Percentiles rank a stretch among this genome's conserved stretches.
phyloP scores from a whole-genome alignment of 495 filamentous ascomycete species.

The Penicillium waksmanii region DNA sequence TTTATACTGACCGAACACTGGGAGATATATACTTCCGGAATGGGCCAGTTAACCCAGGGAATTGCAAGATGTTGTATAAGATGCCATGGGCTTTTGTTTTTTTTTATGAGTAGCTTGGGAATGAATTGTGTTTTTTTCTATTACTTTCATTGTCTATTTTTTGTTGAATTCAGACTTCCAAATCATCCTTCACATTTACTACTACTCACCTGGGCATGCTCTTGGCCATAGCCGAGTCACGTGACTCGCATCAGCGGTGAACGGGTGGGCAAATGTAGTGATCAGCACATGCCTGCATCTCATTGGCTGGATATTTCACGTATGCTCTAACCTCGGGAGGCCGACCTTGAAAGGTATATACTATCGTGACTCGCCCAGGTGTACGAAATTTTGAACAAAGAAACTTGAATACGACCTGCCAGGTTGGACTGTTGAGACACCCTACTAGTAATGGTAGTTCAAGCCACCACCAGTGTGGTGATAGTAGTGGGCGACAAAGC shows the following conservation, averaged over 20 bases:
- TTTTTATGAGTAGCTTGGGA: constrained; percentile 24
- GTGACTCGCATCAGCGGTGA: constrained; percentile 1
- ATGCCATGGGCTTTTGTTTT: constrained; percentile 22
- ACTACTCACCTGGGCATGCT: too few species aligned
- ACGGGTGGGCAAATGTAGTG: background rate
- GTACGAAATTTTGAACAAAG: too few species aligned
- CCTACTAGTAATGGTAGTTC: too few species aligned
- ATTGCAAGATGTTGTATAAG: constrained; percentile 19
- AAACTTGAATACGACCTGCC: too few species aligned
- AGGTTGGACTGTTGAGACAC: too few species aligned
- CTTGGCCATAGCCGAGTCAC: background rate
- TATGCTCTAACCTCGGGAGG: background rate
- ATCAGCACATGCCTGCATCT: background rate
- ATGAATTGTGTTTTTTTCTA: constrained; percentile 21
- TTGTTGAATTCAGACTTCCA: background rate
- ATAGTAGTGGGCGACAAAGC: too few species aligned
- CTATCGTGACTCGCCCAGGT: too few species aligned
- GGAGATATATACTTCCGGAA: constrained; percentile 27
- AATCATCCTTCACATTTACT: too few species aligned
- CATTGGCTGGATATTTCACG: background rate
- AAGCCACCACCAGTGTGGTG: too few species aligned
- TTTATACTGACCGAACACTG: constrained; percentile 9
- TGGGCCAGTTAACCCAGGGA: constrained; percentile 1
- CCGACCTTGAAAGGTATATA: too few species aligned
- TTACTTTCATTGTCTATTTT: background rate